phyloP scores from a whole-genome alignment of 768 basidiomycete species.

The Panaeolus cyanescens region DNA sequence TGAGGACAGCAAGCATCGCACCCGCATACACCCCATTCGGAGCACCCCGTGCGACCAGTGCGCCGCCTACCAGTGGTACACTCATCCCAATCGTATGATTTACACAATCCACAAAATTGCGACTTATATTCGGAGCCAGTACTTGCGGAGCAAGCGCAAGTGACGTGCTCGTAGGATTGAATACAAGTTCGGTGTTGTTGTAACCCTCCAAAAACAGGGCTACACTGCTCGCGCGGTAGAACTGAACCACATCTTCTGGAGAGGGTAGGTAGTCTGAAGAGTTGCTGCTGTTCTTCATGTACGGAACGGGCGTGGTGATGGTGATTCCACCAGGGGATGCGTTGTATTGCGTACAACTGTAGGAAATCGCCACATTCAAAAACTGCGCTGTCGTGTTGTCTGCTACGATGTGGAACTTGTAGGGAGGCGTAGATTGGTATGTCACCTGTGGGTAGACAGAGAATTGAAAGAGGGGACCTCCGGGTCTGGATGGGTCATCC shows the following conservation, averaged over 20 bases:
- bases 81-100: slow-evolving; percentile 19
- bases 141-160: slow-evolving; percentile 6
- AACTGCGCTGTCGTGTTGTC: slow-evolving; percentile 44
- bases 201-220: slow-evolving; percentile 61
- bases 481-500: slow-evolving; percentile 48
- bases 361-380: slow-evolving; percentile 36
- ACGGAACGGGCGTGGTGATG: slow-evolving; percentile 26
- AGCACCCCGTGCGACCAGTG: not conserved
- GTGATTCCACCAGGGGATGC: slow-evolving; percentile 7
- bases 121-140: slow-evolving; percentile 13
- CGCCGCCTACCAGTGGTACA: slow-evolving; percentile 18
- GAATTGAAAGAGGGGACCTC: slow-evolving; percentile 44
- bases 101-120: slow-evolving; percentile 15
- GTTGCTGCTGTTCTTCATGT: slow-evolving; percentile 33
- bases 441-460: slow-evolving; percentile 45
- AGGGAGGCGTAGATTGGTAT: slow-evolving; percentile 25
- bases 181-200: slow-evolving; percentile 52
- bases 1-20: not conserved
- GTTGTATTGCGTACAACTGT: not conserved
- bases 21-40: not conserved
- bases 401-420: slow-evolving; percentile 43
- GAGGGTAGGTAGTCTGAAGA: slow-evolving; percentile 25
- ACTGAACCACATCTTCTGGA: slow-evolving; percentile 54
- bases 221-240: slow-evolving; percentile 63
- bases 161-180: slow-evolving; percentile 21